These are phyloP conservation scores for Obba rivulosa DNA, from an alignment of 768 basidiomycete species.

Conservation along the genomic window DNA sequence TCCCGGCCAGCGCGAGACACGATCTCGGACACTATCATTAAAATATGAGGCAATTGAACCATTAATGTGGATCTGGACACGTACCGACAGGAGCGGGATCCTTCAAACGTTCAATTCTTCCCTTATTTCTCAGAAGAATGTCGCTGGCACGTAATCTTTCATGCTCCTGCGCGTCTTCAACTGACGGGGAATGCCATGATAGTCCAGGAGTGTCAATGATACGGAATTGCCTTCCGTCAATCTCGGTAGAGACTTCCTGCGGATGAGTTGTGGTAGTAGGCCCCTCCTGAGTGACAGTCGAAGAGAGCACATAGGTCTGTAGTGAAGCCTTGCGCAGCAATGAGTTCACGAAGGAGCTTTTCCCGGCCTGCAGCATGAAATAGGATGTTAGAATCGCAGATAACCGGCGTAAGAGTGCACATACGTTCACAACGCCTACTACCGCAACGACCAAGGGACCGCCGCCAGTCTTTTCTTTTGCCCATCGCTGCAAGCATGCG, in stretches of 20 bases:
- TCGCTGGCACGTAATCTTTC: slow-evolving; percentile 51
- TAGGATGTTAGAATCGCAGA: slow-evolving; percentile 2
- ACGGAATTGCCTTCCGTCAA: slow-evolving; percentile 46
- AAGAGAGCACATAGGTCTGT: slow-evolving; percentile 49
- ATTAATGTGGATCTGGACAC: slow-evolving; percentile 20
- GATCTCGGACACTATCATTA: slow-evolving; percentile 49
- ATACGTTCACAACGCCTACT: slow-evolving; percentile 78
- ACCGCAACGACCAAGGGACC: slow-evolving; percentile 66
- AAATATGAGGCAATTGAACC: too few species aligned
- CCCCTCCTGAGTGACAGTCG: slow-evolving; percentile 43
- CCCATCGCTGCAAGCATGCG: slow-evolving; percentile 41
- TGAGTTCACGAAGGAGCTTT: slow-evolving; percentile 83
- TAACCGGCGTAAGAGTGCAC: slow-evolving; percentile 20
- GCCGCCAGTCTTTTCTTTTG: slow-evolving; percentile 40
- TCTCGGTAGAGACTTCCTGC: slow-evolving; percentile 52
- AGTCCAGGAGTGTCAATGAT: slow-evolving; percentile 91
- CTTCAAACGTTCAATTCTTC: slow-evolving; percentile 80
- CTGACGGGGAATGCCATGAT: slow-evolving; percentile 41
- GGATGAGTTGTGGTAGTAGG: slow-evolving; percentile 71
- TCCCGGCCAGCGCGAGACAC: slow-evolving; percentile 63
- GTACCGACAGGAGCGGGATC: slow-evolving; percentile 67
- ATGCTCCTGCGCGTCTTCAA: slow-evolving; percentile 33
- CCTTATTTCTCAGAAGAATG: slow-evolving; percentile 72
- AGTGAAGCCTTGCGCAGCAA: slow-evolving; percentile 48
- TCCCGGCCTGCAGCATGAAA: slow-evolving; percentile 61